phyloP scores from a whole-genome alignment of 306 rosid genomes.

The Gastrolobium bilobum region DNA sequence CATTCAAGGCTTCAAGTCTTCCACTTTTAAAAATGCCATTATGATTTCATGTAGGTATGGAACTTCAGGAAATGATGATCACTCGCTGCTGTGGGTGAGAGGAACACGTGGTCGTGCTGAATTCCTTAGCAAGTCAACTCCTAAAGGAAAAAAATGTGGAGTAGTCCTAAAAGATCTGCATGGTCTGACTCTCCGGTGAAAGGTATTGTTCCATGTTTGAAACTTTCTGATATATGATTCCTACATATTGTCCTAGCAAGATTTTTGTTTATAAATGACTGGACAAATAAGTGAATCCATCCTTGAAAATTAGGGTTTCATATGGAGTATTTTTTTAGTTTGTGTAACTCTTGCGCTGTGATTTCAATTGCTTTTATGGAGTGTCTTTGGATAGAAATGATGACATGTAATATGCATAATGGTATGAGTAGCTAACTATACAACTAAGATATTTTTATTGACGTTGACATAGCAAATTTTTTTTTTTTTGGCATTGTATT shows the following conservation, averaged over 20 bases:
- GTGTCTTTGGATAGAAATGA: no score
- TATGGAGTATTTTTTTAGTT: no score
- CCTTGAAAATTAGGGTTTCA: no score
- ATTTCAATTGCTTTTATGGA: no score
- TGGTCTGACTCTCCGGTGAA: conserved; percentile 76
- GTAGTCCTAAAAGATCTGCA: conserved; percentile 53
- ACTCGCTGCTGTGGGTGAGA: conserved; percentile 47
- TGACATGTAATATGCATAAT: no score
- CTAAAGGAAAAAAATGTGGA: conserved; percentile 58
- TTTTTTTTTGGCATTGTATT: no score
- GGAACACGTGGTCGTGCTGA: conserved; percentile 60
- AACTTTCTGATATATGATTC: conserved; percentile 35
- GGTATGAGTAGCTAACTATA: no score
- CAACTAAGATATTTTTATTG: no score
- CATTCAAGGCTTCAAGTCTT: not conserved
- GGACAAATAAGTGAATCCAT: no score
- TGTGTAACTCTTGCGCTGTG: no score
- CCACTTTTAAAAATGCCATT: conserved; percentile 29
- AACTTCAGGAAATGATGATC: conserved; percentile 48
- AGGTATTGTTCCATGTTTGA: conserved; percentile 61
- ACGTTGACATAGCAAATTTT: no score
- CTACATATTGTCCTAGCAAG: conserved; percentile 28
- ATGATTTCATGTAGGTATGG: conserved; percentile 56
- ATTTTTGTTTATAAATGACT: not conserved
- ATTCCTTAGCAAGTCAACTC: conserved; percentile 76